These are phyloP conservation scores for Haplosporangium sp. DNA, from an alignment of 371 early-diverging fungal species.

Conservation along the genomic window DNA sequence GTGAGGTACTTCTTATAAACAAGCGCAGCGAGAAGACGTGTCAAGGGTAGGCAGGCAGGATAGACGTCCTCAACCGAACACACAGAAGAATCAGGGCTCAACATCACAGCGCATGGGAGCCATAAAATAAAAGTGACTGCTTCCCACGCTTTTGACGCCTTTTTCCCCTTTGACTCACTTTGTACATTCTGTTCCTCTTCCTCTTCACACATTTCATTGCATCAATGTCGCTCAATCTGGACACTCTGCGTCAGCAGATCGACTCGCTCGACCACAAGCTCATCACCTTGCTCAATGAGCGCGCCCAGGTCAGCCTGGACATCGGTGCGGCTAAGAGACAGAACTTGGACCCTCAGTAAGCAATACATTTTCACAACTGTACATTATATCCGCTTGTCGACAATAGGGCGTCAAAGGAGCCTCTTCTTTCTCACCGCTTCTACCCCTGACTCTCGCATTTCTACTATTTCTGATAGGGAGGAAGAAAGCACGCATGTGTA, in stretches of 20 bases:
- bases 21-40: no score
- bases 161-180: slow-evolving; percentile 13
- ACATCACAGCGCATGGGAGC: no score
- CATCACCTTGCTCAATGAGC: slow-evolving; percentile 84
- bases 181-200: no score
- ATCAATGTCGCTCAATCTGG: slow-evolving; percentile 50
- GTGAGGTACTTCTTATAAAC: no score
- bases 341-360: slow-evolving; percentile 31
- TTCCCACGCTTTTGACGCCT: not conserved
- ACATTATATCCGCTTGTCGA: not conserved
- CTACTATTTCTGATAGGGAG: slow-evolving; percentile 12
- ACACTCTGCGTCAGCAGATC: slow-evolving; percentile 71
- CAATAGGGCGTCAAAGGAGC: not conserved
- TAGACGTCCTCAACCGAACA: no score
- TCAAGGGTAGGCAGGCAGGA: no score
- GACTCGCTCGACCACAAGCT: slow-evolving; percentile 83
- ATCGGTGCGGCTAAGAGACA: slow-evolving; percentile 82
- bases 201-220: no score
- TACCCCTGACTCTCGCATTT: no score
- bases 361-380: not conserved
- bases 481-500: slow-evolving; percentile 69
- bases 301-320: slow-evolving; percentile 87
- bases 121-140: no score
- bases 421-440: not conserved
- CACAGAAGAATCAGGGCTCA: no score